Evolutionary conservation across 2,329 filamentous ascomycete genomes (phyloP).

Genomic region (Simplicillium aogashimaense): DNA sequence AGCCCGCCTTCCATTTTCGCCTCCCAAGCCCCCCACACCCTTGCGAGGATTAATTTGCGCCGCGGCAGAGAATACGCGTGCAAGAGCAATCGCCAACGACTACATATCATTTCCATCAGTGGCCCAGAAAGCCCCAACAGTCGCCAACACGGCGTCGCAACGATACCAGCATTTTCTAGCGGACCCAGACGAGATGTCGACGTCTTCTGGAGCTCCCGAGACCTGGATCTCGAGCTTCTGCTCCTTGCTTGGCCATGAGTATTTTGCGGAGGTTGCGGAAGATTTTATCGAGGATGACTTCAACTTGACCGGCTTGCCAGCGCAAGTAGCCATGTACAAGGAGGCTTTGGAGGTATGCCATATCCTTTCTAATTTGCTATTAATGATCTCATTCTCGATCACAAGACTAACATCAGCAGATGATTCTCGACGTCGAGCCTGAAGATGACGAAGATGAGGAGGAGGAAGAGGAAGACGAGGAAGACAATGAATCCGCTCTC

Average conservation of each 20-base stretch:
- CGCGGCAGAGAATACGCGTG: too few species aligned
- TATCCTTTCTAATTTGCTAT: neutral
- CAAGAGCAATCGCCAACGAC: too few species aligned
- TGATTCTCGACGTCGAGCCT: conserved; percentile 97
- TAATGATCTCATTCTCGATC: neutral
- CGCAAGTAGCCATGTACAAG: conserved; percentile 97
- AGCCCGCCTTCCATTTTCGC: too few species aligned
- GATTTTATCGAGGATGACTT: conserved; percentile 99
- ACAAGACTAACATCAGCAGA: conserved; percentile 34
- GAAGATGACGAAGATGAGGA: conserved; percentile 88
- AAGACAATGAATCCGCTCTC: conserved; percentile 56
- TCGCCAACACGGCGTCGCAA: too few species aligned
- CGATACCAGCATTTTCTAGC: too few species aligned
- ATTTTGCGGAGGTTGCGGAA: conserved; percentile 97
- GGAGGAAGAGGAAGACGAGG: conserved; percentile 68
- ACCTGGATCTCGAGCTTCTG: conserved; percentile 99
- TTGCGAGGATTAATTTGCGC: too few species aligned
- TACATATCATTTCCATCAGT: too few species aligned
- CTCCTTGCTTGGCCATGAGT: conserved; percentile 90
- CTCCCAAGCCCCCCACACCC: too few species aligned
- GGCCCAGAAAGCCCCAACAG: too few species aligned
- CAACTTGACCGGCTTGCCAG: conserved; percentile 91
- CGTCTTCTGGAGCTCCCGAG: conserved; percentile 57
- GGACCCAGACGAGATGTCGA: conserved; percentile 36
- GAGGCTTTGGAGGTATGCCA: conserved; percentile 72